Evolutionary conservation across 2,329 filamentous ascomycete species (phyloP).

Genomic region (Cordyceps militaris): DNA sequence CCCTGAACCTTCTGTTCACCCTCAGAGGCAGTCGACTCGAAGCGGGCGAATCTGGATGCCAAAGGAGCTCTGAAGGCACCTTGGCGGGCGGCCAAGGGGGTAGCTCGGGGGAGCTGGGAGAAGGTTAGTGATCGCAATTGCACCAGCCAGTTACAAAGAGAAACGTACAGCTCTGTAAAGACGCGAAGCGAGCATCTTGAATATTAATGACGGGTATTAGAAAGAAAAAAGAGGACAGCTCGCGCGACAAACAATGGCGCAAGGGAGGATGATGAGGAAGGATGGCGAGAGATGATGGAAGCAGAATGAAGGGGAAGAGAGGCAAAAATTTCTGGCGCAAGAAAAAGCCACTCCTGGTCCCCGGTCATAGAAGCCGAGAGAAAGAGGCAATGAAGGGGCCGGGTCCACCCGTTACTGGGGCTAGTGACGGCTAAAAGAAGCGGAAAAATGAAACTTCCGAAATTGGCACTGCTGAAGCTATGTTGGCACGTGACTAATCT

Average conservation of each 20-base stretch:
- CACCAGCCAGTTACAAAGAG: conserved; percentile 2
- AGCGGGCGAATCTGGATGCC: conserved; percentile 67
- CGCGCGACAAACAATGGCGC: conserved; percentile 19
- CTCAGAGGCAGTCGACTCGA: conserved; percentile 56
- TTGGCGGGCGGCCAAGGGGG: conserved; percentile 60
- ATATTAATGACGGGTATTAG: conserved; percentile 29
- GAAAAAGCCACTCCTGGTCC: conserved; percentile 25
- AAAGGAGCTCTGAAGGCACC: conserved; percentile 62
- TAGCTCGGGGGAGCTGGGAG: conserved; percentile 67
- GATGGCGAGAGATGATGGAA: conserved; percentile 19
- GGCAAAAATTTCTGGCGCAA: conserved; percentile 32
- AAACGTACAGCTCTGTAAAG: conserved; percentile 67
- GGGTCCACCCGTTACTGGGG: conserved; percentile 19
- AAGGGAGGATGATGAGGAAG: conserved; percentile 20
- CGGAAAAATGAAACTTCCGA: conserved; percentile 10
- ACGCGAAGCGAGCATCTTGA: conserved; percentile 65
- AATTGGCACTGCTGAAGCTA: background rate
- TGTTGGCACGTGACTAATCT: conserved; percentile 11
- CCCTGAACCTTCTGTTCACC: conserved; percentile 81
- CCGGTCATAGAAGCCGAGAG: conserved; percentile 36
- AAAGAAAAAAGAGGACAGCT: conserved; percentile 25
- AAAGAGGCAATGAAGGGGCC: conserved; percentile 29
- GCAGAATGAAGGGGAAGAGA: conserved; percentile 17
- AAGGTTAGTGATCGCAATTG: conserved; percentile 13
- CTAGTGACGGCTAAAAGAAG: conserved; percentile 15